Percentiles rank a stretch among this genome's conserved stretches.
Conservation (phyloP, 2,329 filamentous ascomycete genomes). For the Juglanconis sp. region DNA sequence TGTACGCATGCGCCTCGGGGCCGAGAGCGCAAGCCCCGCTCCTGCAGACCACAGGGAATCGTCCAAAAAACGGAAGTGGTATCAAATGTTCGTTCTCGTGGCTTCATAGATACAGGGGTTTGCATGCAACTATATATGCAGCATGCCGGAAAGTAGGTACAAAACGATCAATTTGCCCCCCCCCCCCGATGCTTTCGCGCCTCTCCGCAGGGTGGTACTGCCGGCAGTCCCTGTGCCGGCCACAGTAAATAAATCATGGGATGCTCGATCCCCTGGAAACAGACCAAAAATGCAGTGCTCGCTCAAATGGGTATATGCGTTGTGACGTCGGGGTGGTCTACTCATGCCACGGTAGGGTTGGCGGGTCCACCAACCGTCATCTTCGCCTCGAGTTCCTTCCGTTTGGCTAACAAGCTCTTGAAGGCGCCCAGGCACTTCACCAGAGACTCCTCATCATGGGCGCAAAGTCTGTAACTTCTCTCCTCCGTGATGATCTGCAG, state of each 20-base stretch:
- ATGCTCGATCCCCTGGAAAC: conserved; percentile 4
- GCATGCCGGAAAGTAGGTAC: conserved; percentile 10
- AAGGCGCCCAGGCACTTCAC: conserved; percentile 84
- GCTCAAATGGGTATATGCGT: conserved; percentile 2
- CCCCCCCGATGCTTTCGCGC: not conserved
- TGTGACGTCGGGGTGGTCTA: not conserved
- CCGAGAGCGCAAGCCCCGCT: not conserved
- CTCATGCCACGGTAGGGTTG: conserved; percentile 10
- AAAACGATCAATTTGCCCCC: conserved; percentile 11
- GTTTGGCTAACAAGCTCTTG: conserved; percentile 77
- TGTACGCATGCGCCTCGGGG: not conserved
- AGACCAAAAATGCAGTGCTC: conserved; percentile 9
- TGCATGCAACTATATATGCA: conserved; percentile 12
- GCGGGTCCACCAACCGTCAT: conserved; percentile 30
- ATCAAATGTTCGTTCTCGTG: conserved; percentile 17
- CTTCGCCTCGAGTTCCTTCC: conserved; percentile 59
- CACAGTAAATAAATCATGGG: not conserved
- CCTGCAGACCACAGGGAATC: not conserved
- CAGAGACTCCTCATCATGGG: conserved; percentile 75
- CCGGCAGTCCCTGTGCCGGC: conserved; percentile 14
- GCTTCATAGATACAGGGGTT: conserved; percentile 17
- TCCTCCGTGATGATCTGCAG: conserved; percentile 94
- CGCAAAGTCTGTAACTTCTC: conserved; percentile 74
- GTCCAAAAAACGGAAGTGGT: conserved; percentile 3
- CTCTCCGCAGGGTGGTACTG: conserved; percentile 4